Evolutionary conservation across 352 stramenopile genomes (phyloP).

Genomic region (Pythium angustatum): DNA sequence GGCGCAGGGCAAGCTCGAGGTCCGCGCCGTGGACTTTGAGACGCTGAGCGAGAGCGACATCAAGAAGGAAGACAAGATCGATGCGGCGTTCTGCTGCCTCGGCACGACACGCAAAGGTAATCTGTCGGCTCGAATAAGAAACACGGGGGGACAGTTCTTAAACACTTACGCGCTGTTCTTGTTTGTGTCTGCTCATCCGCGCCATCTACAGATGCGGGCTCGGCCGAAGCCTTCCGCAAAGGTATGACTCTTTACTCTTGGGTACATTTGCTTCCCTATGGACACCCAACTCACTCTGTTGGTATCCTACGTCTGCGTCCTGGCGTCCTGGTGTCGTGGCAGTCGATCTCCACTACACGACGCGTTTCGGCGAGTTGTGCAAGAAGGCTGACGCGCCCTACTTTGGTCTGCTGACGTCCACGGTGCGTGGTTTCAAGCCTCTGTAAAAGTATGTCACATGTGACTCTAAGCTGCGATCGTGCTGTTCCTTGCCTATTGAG

Average conservation of each 20-base stretch:
- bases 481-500: not conserved
- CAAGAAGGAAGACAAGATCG: slow-evolving; percentile 43
- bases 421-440: slow-evolving; percentile 33
- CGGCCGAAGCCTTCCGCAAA: slow-evolving; percentile 28
- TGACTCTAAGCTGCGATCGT: not conserved
- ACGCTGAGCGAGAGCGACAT: slow-evolving; percentile 39
- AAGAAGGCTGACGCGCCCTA: slow-evolving; percentile 54
- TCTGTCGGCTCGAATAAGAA: too few relatives aligned
- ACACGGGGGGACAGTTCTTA: too few relatives aligned
- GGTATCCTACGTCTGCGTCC: too few relatives aligned
- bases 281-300: too few relatives aligned
- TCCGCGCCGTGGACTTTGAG: slow-evolving; percentile 60
- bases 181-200: too few relatives aligned
- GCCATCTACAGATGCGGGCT: slow-evolving; percentile 16
- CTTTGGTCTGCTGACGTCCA: slow-evolving; percentile 65
- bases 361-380: slow-evolving; percentile 48
- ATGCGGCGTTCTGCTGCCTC: slow-evolving; percentile 71
- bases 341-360: slow-evolving; percentile 78
- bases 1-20: slow-evolving; percentile 52
- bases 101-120: slow-evolving; percentile 68
- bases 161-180: too few relatives aligned
- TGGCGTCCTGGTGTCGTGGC: too few relatives aligned
- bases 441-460: not conserved
- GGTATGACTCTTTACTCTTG: too few relatives aligned
- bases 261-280: too few relatives aligned